Evolutionary conservation across 2,329 filamentous ascomycete species (phyloP).

Genomic region (Pseudomassariella vexata): DNA sequence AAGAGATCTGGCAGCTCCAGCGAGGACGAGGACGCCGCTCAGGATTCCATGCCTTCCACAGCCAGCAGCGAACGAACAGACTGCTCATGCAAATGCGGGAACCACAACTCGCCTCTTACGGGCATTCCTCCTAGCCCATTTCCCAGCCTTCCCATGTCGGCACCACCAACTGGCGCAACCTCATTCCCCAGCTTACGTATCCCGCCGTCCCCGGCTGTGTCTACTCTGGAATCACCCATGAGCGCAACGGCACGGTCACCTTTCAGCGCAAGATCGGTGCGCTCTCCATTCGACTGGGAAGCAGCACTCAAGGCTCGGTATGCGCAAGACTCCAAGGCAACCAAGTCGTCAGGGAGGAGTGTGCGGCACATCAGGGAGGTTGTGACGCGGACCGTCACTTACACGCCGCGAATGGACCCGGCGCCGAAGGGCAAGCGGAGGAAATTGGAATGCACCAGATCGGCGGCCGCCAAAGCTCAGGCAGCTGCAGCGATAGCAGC

Average conservation of each 20-base stretch:
- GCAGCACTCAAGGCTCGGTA: conserved; percentile 62
- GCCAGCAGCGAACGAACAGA: conserved; percentile 51
- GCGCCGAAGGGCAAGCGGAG: conserved; percentile 88
- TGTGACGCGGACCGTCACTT: conserved; percentile 89
- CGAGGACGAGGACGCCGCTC: conserved; percentile 38
- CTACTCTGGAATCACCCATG: conserved; percentile 62
- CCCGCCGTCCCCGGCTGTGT: conserved; percentile 68
- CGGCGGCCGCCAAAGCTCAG: conserved; percentile 2
- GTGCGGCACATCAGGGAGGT: conserved; percentile 77
- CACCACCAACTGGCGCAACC: conserved; percentile 54
- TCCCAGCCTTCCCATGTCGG: conserved; percentile 51
- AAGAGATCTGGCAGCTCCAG: conserved; percentile 44
- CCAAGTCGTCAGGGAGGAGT: conserved; percentile 53
- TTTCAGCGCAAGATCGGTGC: conserved; percentile 59
- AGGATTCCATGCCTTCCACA: conserved; percentile 46
- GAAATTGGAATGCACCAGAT: conserved; percentile 42
- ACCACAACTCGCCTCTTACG: conserved; percentile 43
- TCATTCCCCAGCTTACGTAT: conserved; percentile 66
- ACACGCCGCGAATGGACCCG: conserved; percentile 79
- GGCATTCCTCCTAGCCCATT: conserved; percentile 43
- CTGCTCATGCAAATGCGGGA: conserved; percentile 51
- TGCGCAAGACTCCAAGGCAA: conserved; percentile 49
- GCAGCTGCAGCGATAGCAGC: conserved; percentile 10
- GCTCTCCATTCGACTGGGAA: conserved; percentile 77
- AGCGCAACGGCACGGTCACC: conserved; percentile 65